Percentiles rank a stretch among this genome's conserved stretches.
Evolutionary conservation across 176 grass and related monocot species (phyloP).

Genomic region (Hordeum vulgare): DNA sequence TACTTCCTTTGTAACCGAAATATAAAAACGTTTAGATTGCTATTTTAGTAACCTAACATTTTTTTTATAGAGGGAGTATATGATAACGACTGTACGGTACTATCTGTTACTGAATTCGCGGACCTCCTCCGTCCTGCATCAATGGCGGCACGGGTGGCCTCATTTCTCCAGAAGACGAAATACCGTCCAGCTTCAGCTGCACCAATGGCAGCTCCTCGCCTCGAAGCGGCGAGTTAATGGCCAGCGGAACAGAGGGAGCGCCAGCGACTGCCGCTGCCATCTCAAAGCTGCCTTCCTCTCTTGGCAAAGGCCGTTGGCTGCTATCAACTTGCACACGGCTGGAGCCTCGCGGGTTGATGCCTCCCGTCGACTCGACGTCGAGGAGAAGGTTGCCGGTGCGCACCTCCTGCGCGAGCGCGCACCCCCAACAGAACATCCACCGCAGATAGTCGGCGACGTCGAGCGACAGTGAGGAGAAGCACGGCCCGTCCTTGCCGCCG

Average conservation of each 20-base stretch:
- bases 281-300: not conserved
- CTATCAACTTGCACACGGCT: not conserved
- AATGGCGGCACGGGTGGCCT: slow-evolving; percentile 22
- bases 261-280: not conserved
- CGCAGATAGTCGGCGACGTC: not conserved
- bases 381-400: slow-evolving; percentile 47
- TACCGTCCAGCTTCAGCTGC: not conserved
- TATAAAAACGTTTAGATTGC: no score
- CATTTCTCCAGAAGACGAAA: slow-evolving; percentile 3
- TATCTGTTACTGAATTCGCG: not conserved
- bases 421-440: slow-evolving; percentile 59
- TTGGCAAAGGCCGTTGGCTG: slow-evolving; percentile 12
- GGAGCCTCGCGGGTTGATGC: not conserved
- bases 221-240: not conserved
- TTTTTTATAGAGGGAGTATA: not conserved
- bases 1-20: no score
- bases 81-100: not conserved
- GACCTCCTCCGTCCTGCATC: slow-evolving; percentile 5
- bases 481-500: not conserved
- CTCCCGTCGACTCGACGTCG: slow-evolving; percentile 21
- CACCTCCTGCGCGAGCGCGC: slow-evolving; percentile 62
- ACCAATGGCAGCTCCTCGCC: slow-evolving; percentile 6
- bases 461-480: not conserved
- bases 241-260: not conserved
- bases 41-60: no score